These are phyloP conservation scores for Eimeria sp. DNA, from an alignment of 169 alveolate species.

Conservation along the genomic window DNA sequence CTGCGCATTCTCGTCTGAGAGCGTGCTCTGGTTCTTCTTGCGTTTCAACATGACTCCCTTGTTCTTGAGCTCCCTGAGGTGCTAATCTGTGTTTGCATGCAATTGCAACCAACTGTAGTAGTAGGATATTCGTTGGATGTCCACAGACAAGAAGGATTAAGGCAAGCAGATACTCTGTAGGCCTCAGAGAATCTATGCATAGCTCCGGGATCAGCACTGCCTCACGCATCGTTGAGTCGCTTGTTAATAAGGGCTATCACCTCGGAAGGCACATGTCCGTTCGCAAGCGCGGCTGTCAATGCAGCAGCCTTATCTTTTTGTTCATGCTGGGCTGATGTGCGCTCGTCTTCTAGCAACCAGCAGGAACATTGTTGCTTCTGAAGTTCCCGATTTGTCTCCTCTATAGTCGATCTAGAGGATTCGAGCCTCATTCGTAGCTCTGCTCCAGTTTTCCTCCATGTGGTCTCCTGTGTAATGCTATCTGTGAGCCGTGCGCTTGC, in stretches of 20 bases:
- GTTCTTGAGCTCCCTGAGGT: background rate
- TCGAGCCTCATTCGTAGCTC: slow-evolving; percentile 37
- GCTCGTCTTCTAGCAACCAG: slow-evolving; percentile 64
- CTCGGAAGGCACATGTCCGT: slow-evolving; percentile 22
- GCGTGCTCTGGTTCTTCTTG: slow-evolving; percentile 66
- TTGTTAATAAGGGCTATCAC: slow-evolving; percentile 16
- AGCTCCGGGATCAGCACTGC: background rate
- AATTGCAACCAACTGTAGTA: background rate
- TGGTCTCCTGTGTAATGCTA: slow-evolving; percentile 36
- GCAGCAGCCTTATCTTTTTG: slow-evolving; percentile 36
- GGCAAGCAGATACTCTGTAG: background rate
- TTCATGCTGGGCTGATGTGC: slow-evolving; percentile 36
- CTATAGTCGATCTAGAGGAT: background rate
- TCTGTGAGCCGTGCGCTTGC: slow-evolving; percentile 52
- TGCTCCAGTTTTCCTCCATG: background rate
- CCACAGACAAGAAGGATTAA: background rate
- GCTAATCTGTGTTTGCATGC: background rate
- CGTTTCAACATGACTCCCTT: background rate
- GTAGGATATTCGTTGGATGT: background rate
- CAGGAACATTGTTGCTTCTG: slow-evolving; percentile 59
- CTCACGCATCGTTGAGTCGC: slow-evolving; percentile 60
- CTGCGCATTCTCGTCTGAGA: slow-evolving; percentile 47
- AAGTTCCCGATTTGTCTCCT: slow-evolving; percentile 5
- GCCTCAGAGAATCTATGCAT: background rate
- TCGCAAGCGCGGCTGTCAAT: slow-evolving; percentile 40